Percentiles rank a stretch among this genome's conserved stretches.
Conservation (phyloP, 768 basidiomycete genomes). For the Auriscalpium vulgare region DNA sequence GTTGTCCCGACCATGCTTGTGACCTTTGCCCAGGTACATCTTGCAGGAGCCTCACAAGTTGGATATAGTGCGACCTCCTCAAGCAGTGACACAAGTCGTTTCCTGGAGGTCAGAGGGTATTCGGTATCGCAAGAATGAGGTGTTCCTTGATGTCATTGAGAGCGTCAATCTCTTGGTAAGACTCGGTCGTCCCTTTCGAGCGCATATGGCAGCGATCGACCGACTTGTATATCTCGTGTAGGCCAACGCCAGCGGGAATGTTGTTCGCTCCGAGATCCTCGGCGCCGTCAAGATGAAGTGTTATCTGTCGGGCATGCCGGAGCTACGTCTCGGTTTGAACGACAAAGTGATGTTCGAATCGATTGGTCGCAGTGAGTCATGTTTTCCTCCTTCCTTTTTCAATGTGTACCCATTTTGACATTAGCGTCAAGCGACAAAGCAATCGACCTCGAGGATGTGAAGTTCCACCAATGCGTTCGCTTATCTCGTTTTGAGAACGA, state of each 20-base stretch:
- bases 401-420: background rate
- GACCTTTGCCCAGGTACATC: slow-evolving; percentile 60
- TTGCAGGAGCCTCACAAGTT: slow-evolving; percentile 98
- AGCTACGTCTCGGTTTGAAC: slow-evolving; percentile 88
- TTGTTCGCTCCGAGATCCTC: slow-evolving; percentile 93
- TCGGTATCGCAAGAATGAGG: slow-evolving; percentile 96
- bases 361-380: slow-evolving; percentile 79
- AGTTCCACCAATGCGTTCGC: slow-evolving; percentile 99
- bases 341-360: slow-evolving; percentile 99
- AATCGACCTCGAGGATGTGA: slow-evolving; percentile 99
- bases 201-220: background rate
- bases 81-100: slow-evolving; percentile 96
- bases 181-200: slow-evolving; percentile 6
- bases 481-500: slow-evolving; percentile 97
- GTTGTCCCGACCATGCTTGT: background rate
- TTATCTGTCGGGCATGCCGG: slow-evolving; percentile 99
- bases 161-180: slow-evolving; percentile 90
- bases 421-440: slow-evolving; percentile 89
- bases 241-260: slow-evolving; percentile 96
- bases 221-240: slow-evolving; percentile 22
- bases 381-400: background rate
- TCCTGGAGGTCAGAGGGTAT: slow-evolving; percentile 98
- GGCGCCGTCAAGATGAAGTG: slow-evolving; percentile 99
- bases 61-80: slow-evolving; percentile 87
- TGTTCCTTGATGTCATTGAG: slow-evolving; percentile 97